Base-by-base conservation (phyloP, 495 filamentous ascomycete genomes). In the Penicillium dipodomyicola region DNA sequence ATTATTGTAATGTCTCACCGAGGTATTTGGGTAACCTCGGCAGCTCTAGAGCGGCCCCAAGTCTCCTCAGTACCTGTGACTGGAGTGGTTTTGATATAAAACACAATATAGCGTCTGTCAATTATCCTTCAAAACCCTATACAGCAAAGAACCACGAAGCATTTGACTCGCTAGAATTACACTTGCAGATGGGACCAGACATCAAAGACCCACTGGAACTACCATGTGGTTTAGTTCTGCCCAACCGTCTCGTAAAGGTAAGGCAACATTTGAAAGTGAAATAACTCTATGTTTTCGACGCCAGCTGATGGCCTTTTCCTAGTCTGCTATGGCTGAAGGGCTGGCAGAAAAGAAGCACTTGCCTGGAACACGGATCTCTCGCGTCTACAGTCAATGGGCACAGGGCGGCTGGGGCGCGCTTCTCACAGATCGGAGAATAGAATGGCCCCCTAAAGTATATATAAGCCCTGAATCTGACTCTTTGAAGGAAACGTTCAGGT, bases 231-330 rank as follows among this genome's bases (percentile, higher is more conserved):
- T 48, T 63, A 22, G 49, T 42, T 37, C 25, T 61, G 15, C 60
- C 40, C 42, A 63, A 61, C 35, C 60, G 60, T n/a, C 30, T 63
- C 4, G 60, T 63, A 35, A 63, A 63, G 23, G 51, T 54, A 37
- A 44, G 40, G 17, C 37, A 19, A 20, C 2, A 20, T 20, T 20
- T 20, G 20, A 20, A 20, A 20, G 20, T 20, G 20, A 41, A 42
- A 30, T n/a, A 8, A n/a, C 27, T 20, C 27, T 20, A 54, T 15
- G 3, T 44, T 8, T 4, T 29, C 20, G 25, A 54, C 22, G 25
- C 17, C 23, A 54, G 25, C 51, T 43, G 51, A 43, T 45, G 11
- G 29, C 1, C 29, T 44, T 11, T 23, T 11, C 40, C 39, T 32
- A 54, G 51, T 40, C 51, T 37, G 33, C 51, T 54, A 54, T 54